Evolutionary conservation across 352 stramenopile species (phyloP), one percentile per base, ranked within the genome.

Genomic region (Pythium aphanidermatum): DNA sequence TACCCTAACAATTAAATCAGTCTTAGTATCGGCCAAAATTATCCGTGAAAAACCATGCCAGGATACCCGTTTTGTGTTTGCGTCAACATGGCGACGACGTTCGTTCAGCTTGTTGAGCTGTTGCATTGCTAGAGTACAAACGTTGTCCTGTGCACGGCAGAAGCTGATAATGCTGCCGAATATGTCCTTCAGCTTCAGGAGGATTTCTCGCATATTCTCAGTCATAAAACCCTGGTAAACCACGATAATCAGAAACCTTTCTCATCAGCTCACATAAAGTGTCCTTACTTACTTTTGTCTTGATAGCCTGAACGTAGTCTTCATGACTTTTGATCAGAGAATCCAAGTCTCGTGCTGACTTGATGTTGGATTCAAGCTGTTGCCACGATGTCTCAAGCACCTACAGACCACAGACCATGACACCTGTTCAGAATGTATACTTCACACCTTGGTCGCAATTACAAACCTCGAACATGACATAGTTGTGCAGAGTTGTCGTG

Each of bases 391-490:
- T 95, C 48, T 96, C 86, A 7, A 96, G 60, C 38, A 96, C 96
- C 75, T 82, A 60, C 21, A 35, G 25, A 23, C 31, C n/a, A 43
- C 11, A 41, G 9, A 9, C 34, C 26, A n/a, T 8, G 13, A 39
- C 33, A n/a, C 13, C 7, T 21, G 7, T 9, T n/a, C 33, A n/a
- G 33, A 20, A n/a, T n/a, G 17, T 21, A 9, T 8, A 39, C 7
- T 39, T 20, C 20, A 39, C n/a, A 16, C 9, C 33, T 8, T 24
- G 26, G 4, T 42, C 27, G 21, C 34, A 84, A 71, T n/a, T n/a
- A n/a, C n/a, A n/a, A n/a, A n/a, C n/a, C 80, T 99, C 96, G 68
- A 99, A 99, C 94, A 99, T 98, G 59, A 98, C 90, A 62, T 99
- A 99, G 57, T 94, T 98, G 59, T 97, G 91, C 19, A 99, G 77